These are phyloP conservation scores for Citrus australasica DNA, from an alignment of 345 rosid species.

Conservation along the genomic window DNA sequence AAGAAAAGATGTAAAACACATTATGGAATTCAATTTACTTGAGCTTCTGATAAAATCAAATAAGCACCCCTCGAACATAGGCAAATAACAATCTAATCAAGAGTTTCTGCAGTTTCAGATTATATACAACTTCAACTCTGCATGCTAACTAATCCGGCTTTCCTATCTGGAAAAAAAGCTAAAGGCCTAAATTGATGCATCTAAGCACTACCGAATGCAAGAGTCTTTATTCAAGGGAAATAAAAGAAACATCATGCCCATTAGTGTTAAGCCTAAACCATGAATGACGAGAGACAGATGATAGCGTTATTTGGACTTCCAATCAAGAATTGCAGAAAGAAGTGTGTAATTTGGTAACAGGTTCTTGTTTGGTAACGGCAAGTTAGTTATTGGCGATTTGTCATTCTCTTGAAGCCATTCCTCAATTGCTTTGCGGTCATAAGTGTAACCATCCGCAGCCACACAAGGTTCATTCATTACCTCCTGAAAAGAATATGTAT, in stretches of 20 bases:
- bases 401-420: conserved; percentile 59
- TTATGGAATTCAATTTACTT: not conserved
- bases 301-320: conserved; percentile 48
- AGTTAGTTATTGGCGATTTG: conserved; percentile 65
- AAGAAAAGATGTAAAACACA: no score
- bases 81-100: not conserved
- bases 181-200: not conserved
- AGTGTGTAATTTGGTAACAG: conserved; percentile 68
- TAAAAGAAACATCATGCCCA: not conserved
- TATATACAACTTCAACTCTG: not conserved
- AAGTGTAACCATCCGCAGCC: conserved; percentile 86
- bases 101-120: not conserved
- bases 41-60: not conserved
- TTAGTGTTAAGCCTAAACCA: not conserved
- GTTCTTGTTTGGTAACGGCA: conserved; percentile 40
- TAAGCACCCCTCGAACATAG: not conserved
- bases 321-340: conserved; percentile 57
- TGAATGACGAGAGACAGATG: not conserved
- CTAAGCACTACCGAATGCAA: not conserved
- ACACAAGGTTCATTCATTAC: conserved; percentile 80
- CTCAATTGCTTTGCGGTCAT: conserved; percentile 70
- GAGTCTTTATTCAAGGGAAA: not conserved
- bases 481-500: conserved; percentile 38
- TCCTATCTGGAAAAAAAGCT: not conserved
- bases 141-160: not conserved